Evolutionary conservation across 2,329 filamentous ascomycete species (phyloP).

Genomic region (Arthrinium phaeospermum): DNA sequence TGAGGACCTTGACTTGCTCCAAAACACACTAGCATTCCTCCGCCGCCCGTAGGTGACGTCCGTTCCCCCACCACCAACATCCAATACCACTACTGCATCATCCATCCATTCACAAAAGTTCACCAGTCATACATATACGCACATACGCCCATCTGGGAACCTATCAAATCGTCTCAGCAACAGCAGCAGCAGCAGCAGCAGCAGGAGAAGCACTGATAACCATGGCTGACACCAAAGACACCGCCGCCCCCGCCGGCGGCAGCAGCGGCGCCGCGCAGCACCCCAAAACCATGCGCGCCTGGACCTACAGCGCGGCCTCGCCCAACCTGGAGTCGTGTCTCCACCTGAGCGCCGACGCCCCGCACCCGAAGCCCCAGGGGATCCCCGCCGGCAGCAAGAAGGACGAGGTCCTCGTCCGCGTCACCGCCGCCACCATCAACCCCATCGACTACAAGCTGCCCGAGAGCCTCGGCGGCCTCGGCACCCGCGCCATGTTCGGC

Average conservation of each 20-base stretch:
- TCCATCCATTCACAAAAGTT: not conserved
- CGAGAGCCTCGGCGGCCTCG: conserved; percentile 47
- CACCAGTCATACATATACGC: not conserved
- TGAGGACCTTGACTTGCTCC: not conserved
- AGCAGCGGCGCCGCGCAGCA: not conserved
- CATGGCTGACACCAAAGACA: conserved; percentile 1
- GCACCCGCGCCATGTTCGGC: conserved; percentile 45
- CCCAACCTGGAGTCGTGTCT: conserved; percentile 60
- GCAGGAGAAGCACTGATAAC: not conserved
- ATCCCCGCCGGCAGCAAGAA: conserved; percentile 36
- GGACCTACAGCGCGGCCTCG: conserved; percentile 56
- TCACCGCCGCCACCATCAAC: conserved; percentile 61
- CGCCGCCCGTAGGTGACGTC: not conserved
- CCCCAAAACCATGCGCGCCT: conserved; percentile 57
- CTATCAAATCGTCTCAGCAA: not conserved
- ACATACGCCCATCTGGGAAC: not conserved
- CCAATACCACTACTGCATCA: not conserved
- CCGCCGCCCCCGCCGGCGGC: not conserved
- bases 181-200: not conserved
- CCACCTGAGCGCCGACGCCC: conserved; percentile 47
- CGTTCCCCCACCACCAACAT: not conserved
- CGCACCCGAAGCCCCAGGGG: conserved; percentile 43
- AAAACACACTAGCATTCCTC: not conserved
- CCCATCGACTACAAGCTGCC: conserved; percentile 69
- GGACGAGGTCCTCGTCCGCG: conserved; percentile 59